Conservation (phyloP, 177 flowering plant species). For the Telopea speciosissima region DNA sequence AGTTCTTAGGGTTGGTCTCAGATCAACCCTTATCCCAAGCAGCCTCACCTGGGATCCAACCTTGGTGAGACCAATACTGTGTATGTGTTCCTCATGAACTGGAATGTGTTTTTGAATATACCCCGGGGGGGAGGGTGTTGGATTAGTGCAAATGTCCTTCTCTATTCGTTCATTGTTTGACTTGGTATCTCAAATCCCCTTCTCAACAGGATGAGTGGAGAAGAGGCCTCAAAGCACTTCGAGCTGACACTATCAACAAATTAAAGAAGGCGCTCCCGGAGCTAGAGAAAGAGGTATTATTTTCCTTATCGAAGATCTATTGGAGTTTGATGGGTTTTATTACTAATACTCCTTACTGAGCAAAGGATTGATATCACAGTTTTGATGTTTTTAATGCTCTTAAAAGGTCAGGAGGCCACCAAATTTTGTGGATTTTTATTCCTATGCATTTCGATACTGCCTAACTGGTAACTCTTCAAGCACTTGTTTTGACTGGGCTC, state of each 20-base stretch:
- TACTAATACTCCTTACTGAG: background rate
- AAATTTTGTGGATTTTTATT: slow-evolving; percentile 63
- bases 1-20: background rate
- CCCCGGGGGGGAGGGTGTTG: too few species aligned
- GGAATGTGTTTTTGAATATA: background rate
- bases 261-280: slow-evolving; percentile 68
- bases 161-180: background rate
- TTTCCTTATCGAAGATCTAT: background rate
- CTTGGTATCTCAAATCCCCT: background rate
- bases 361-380: background rate
- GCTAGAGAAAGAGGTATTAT: slow-evolving; percentile 72
- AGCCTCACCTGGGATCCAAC: background rate
- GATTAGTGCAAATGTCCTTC: background rate
- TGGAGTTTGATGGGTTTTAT: background rate
- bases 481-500: background rate
- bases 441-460: slow-evolving; percentile 66
- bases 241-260: slow-evolving; percentile 55
- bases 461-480: slow-evolving; percentile 49
- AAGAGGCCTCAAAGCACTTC: slow-evolving; percentile 60
- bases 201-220: slow-evolving; percentile 73
- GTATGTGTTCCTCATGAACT: background rate
- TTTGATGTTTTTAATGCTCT: slow-evolving; percentile 8
- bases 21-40: background rate
- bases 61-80: background rate
- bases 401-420: slow-evolving; percentile 56